A percentile compares a stretch with the other conserved stretches of the same genome.
Conservation (phyloP, 2,329 filamentous ascomycete species). For the Penicillium sp. region DNA sequence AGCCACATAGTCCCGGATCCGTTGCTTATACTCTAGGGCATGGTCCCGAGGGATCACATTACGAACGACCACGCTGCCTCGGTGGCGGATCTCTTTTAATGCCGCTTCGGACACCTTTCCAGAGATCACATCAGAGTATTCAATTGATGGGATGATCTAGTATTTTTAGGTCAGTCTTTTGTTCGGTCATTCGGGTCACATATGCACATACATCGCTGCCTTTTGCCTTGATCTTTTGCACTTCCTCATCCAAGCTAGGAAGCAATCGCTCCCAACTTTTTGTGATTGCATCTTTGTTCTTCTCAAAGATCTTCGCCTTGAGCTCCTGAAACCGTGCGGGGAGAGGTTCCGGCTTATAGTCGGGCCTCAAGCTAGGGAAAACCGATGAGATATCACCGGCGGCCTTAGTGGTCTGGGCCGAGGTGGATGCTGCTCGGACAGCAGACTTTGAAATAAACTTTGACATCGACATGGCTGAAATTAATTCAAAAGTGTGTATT, state of each 20-base stretch:
- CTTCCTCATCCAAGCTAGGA: conserved; percentile 40
- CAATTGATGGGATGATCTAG: conserved; percentile 45
- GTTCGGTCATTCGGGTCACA: background rate
- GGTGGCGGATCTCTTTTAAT: conserved; percentile 55
- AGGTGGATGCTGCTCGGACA: conserved; percentile 32
- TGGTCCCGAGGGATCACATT: conserved; percentile 64
- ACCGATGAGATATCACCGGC: conserved; percentile 51
- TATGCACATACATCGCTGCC: conserved; percentile 40
- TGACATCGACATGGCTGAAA: conserved; percentile 30
- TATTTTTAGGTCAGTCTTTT: conserved; percentile 6
- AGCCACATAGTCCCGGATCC: conserved; percentile 64
- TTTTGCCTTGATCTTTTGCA: conserved; percentile 41
- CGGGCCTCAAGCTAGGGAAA: conserved; percentile 48
- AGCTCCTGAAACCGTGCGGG: conserved; percentile 45
- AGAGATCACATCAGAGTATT: conserved; percentile 42
- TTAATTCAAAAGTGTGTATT: background rate
- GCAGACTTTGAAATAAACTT: conserved; percentile 30
- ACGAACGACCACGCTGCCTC: conserved; percentile 64
- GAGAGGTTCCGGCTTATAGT: conserved; percentile 44
- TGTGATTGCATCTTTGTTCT: conserved; percentile 41
- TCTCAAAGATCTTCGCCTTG: conserved; percentile 40
- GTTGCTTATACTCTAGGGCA: conserved; percentile 64
- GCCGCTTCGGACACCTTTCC: conserved; percentile 37
- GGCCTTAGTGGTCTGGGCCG: conserved; percentile 42
- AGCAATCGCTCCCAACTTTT: conserved; percentile 47